These are phyloP conservation scores for Ganoderma lingzhi DNA, from an alignment of 1,284 basidiomycete genomes.

Conservation along the genomic window DNA sequence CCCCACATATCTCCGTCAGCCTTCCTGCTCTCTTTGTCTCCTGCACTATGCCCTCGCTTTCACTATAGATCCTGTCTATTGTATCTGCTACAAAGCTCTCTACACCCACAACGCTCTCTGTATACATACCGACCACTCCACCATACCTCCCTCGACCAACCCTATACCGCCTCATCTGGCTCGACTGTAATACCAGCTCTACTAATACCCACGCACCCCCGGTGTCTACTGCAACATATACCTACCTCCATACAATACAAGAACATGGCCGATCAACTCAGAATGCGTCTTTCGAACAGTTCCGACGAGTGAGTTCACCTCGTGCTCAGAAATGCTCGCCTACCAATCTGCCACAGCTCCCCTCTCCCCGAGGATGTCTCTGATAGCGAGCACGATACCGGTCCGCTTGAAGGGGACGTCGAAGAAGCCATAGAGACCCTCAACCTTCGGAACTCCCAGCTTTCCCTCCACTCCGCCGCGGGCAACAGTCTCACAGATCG, in stretches of 20 bases:
- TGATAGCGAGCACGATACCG: constrained; percentile 27
- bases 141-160: constrained; percentile 1
- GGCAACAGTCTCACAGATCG: constrained; percentile 29
- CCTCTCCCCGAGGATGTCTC: constrained; percentile 29
- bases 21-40: background rate
- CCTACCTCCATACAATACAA: background rate
- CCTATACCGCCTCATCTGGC: constrained; percentile 1
- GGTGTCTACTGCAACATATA: background rate
- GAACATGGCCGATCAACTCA: constrained; percentile 25
- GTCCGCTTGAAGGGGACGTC: constrained; percentile 15
- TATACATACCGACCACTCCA: constrained; percentile 13
- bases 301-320: constrained; percentile 31
- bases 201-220: constrained; percentile 16
- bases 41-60: constrained; percentile 14
- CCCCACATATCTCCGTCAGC: constrained; percentile 18
- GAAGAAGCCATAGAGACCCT: constrained; percentile 24
- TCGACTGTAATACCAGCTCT: constrained; percentile 24
- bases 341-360: constrained; percentile 20
- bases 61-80: constrained; percentile 26
- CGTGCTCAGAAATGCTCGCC: background rate
- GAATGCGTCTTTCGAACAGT: constrained; percentile 30
- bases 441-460: constrained; percentile 28
- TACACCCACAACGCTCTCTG: constrained; percentile 17
- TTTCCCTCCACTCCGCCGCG: constrained; percentile 31
- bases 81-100: constrained; percentile 22